Evolutionary conservation across 306 rosid genomes (phyloP).

Genomic region (Dryas drummondii): DNA sequence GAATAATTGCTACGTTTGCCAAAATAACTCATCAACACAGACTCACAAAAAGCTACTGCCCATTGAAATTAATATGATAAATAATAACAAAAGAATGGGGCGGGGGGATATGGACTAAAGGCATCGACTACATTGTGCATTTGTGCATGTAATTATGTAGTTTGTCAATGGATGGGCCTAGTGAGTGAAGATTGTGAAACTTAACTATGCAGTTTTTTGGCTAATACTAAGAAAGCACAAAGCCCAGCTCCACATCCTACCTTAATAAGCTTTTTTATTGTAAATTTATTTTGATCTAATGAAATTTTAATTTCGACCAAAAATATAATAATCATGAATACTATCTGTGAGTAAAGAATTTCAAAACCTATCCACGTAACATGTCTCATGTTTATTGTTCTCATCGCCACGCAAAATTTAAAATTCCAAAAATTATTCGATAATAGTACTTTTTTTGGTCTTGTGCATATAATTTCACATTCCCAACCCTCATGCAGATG

Average conservation of each 20-base stretch:
- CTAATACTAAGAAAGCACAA: too few species aligned
- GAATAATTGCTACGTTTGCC: not conserved
- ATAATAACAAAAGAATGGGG: not conserved
- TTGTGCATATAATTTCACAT: not conserved
- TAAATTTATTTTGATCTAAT: too few species aligned
- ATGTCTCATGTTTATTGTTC: not conserved
- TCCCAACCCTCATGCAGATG: not conserved
- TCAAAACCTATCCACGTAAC: conserved; percentile 7
- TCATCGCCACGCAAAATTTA: not conserved
- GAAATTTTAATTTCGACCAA: too few species aligned
- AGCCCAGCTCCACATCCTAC: too few species aligned
- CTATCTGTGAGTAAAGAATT: not conserved
- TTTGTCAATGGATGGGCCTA: too few species aligned
- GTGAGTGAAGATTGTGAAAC: too few species aligned
- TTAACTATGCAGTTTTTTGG: too few species aligned
- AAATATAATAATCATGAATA: too few species aligned
- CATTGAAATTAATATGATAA: not conserved
- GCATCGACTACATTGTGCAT: conserved; percentile 3
- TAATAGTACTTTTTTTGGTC: not conserved
- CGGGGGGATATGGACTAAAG: not conserved
- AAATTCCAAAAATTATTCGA: not conserved
- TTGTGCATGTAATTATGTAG: not conserved
- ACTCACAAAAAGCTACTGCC: not conserved
- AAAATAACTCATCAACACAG: not conserved
- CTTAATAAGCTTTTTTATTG: too few species aligned